Base-by-base conservation (phyloP, 1,284 basidiomycete species). In the Malassezia equina region DNA sequence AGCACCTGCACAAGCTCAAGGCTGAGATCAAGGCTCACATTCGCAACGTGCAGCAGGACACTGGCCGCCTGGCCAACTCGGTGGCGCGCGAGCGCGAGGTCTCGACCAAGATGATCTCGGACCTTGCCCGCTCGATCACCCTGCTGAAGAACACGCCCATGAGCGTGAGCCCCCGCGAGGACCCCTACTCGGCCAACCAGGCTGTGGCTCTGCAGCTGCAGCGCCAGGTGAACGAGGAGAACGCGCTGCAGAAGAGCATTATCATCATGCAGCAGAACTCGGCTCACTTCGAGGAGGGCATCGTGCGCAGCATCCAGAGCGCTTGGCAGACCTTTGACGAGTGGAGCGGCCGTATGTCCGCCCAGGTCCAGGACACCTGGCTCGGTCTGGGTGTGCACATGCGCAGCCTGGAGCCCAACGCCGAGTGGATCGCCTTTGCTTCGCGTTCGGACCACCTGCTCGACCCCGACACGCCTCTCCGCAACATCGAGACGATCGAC, bases 251-350 rank as follows among this genome's bases (percentile, higher is more conserved):
- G 77, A 98, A 98, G 76, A 89, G 86, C n/a, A 87, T 96, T 72
- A 86, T 98, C 71, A 94, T 98, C 76, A 96, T 95, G 83, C 93
- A 98, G 75, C 75, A 95, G 69, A 95, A 95, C 77, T 89, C 86
- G 44, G 93, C 91, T 21, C 86, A 94, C 75, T 98, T 98, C 66
- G 93, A 96, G 77, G 88, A 90, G 70, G 93, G 91, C 59, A 88
- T 98, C 67, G 90, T 98, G 34, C 86, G 88, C 63, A 85, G 88
- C 28, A 84, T 98, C 63, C 90, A 98, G 77, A 90, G 88, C 32
- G 90, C 93, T 0, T 98, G 93, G 93, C 83, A 86, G 63, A 96
- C 90, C 1, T 98, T 89, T 73, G 88, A 93, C 71, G 91, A 96
- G 77, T 98, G 93, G 93, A 86, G 62, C 42, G 69, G 85, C 6